Percentiles rank a stretch among this genome's conserved stretches.
Conservation (phyloP, 2,329 filamentous ascomycete genomes). For the Ophiosphaerella narmari region DNA sequence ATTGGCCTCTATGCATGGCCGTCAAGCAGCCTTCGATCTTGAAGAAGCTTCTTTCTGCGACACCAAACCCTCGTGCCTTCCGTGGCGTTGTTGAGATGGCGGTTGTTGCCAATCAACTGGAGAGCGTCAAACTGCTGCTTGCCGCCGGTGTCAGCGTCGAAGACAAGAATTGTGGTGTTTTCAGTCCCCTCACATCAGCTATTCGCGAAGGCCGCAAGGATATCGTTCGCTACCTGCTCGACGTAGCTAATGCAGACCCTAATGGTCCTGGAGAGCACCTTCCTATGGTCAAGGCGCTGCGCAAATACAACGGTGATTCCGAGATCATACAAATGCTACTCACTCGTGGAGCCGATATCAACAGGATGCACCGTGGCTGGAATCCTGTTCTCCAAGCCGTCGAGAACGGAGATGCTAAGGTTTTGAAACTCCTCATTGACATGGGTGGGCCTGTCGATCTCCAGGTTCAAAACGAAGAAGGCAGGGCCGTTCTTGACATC, state of each 20-base stretch:
- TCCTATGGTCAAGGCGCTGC: conserved; percentile 71
- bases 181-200: conserved; percentile 70
- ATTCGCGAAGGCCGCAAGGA: conserved; percentile 66
- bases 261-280: conserved; percentile 73
- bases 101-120: conserved; percentile 68
- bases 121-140: conserved; percentile 68
- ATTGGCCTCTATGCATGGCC: conserved; percentile 74
- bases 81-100: conserved; percentile 72
- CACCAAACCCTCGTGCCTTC: conserved; percentile 64
- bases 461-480: conserved; percentile 35
- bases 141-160: conserved; percentile 69
- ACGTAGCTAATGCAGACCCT: conserved; percentile 65
- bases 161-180: conserved; percentile 74
- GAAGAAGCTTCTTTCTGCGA: conserved; percentile 59
- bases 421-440: conserved; percentile 40
- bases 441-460: conserved; percentile 41
- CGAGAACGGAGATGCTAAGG: conserved; percentile 41
- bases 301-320: conserved; percentile 63
- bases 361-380: conserved; percentile 55
- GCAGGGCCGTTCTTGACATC: conserved; percentile 38
- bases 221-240: conserved; percentile 66
- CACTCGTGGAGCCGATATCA: conserved; percentile 67
- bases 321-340: conserved; percentile 68
- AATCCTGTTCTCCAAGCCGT: conserved; percentile 43
- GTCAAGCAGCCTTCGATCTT: conserved; percentile 66